Evolutionary conservation across 148 eudicot genomes (phyloP).

Genomic region (Rhododendron ovatum): DNA sequence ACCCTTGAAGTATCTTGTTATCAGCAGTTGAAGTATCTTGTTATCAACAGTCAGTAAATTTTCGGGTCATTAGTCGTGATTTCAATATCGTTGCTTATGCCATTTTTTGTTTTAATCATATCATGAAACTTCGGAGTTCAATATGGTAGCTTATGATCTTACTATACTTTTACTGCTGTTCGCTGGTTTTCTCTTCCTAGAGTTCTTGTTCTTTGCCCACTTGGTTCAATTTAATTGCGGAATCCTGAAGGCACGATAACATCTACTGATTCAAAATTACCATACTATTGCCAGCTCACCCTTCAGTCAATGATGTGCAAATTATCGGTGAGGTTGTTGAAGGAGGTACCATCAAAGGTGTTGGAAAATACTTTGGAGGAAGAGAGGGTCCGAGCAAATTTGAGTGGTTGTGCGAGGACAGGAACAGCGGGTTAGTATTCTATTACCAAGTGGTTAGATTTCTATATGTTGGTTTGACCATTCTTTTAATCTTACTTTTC

Average conservation of each 20-base stretch:
- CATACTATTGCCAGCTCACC: slow-evolving; percentile 64
- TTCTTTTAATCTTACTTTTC: neutral
- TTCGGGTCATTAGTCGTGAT: neutral
- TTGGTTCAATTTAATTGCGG: slow-evolving; percentile 2
- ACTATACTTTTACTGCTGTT: neutral
- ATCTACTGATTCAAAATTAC: neutral
- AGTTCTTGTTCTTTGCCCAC: neutral
- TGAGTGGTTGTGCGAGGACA: slow-evolving; percentile 84
- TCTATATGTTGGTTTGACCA: neutral
- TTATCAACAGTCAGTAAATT: neutral
- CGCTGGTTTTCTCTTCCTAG: neutral
- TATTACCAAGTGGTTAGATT: neutral
- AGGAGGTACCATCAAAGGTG: slow-evolving; percentile 66
- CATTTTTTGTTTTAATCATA: neutral
- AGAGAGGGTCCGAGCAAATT: slow-evolving; percentile 97
- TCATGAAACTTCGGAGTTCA: neutral
- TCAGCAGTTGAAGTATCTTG: neutral
- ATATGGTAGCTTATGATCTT: neutral
- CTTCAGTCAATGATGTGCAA: slow-evolving; percentile 69
- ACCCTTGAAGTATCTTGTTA: neutral
- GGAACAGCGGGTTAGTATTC: slow-evolving; percentile 62
- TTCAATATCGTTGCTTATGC: neutral
- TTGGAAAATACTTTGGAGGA: slow-evolving; percentile 92
- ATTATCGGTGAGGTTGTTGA: slow-evolving; percentile 80
- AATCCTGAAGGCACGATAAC: neutral